Evolutionary conservation across 176 grass and related monocot species (phyloP).

Genomic region (Avena sativa): DNA sequence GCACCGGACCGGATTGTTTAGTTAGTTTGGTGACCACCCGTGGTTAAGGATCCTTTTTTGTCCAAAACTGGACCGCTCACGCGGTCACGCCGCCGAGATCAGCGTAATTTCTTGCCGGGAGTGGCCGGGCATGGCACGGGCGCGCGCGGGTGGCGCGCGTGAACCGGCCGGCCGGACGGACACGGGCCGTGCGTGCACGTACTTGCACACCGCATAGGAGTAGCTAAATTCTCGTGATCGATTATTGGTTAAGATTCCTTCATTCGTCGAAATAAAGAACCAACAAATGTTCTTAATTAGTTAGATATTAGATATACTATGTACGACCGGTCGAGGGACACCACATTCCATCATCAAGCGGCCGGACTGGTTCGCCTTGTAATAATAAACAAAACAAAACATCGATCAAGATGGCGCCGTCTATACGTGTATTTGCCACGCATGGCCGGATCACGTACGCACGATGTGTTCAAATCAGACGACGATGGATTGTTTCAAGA

Average conservation of each 20-base stretch:
- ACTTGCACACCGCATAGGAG: no score
- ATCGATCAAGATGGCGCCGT: neutral
- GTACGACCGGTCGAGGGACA: no score
- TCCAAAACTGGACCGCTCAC: neutral
- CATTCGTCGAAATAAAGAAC: neutral
- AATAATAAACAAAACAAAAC: neutral
- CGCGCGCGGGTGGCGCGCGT: neutral
- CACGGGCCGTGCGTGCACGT: no score
- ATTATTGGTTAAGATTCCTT: neutral
- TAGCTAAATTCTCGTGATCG: neutral
- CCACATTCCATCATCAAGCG: no score
- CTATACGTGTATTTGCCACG: neutral
- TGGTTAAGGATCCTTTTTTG: neutral
- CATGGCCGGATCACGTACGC: neutral
- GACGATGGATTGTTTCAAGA: neutral
- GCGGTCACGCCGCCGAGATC: no score
- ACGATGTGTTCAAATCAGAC: neutral
- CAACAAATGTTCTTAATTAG: neutral
- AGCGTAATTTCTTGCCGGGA: neutral
- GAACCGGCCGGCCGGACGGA: no score
- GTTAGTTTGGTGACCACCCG: neutral
- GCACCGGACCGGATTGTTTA: neutral
- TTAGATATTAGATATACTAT: no score
- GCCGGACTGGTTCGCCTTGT: no score
- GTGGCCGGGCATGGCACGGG: conserved; percentile 32